phyloP scores from a whole-genome alignment of 768 basidiomycete species.

The Mycena vulgaris region DNA sequence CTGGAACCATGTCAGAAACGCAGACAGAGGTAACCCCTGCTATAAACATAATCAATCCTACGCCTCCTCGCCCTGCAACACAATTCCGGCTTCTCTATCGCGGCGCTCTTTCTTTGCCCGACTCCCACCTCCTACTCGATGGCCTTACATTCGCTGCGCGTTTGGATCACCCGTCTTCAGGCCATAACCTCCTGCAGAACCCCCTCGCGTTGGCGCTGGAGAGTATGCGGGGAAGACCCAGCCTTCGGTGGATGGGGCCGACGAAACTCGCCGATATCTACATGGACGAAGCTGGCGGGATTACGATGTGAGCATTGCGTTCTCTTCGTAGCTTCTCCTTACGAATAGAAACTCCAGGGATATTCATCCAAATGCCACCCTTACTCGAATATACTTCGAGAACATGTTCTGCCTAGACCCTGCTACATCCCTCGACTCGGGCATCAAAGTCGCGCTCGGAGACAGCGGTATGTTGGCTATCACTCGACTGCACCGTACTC shows the following conservation, averaged over 20 bases:
- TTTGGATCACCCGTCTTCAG: constrained; percentile 58
- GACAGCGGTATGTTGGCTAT: constrained; percentile 67
- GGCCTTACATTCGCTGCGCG: constrained; percentile 78
- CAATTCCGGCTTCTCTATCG: constrained; percentile 79
- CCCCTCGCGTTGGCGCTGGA: constrained; percentile 81
- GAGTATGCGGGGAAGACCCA: constrained; percentile 84
- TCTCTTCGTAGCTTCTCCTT: neutral
- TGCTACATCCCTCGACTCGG: constrained; percentile 60
- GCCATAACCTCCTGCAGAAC: constrained; percentile 78
- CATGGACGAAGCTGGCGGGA: constrained; percentile 71
- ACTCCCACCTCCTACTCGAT: constrained; percentile 80
- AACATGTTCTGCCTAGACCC: constrained; percentile 72
- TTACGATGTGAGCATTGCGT: constrained; percentile 56
- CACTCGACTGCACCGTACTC: neutral
- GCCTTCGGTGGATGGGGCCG: constrained; percentile 70
- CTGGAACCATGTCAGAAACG: no score
- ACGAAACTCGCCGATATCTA: constrained; percentile 69
- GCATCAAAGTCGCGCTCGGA: constrained; percentile 79
- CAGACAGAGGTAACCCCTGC: neutral
- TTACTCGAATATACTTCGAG: constrained; percentile 80
- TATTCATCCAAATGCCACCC: constrained; percentile 74
- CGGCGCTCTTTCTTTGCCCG: constrained; percentile 80
- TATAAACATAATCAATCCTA: constrained; percentile 39
- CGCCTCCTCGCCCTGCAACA: constrained; percentile 38
- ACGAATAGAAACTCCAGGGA: constrained; percentile 60